These are phyloP conservation scores for Kondoa malvinella DNA, from an alignment of 768 basidiomycete species.

Conservation along the genomic window DNA sequence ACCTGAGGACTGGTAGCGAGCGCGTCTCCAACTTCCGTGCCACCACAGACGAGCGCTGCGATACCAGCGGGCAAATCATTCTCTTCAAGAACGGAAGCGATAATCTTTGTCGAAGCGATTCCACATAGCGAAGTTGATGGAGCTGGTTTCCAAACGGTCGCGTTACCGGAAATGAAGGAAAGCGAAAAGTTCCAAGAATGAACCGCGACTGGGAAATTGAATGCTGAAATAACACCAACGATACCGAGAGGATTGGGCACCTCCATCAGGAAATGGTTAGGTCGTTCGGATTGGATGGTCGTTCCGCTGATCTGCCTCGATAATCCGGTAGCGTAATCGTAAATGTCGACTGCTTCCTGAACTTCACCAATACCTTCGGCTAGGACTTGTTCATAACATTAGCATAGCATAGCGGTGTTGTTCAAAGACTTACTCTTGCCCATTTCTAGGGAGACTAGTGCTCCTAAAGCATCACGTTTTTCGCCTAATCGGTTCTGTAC, in stretches of 20 bases:
- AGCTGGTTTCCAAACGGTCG: conserved; percentile 89
- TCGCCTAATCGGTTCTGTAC: conserved; percentile 5
- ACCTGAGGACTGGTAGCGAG: conserved; percentile 40
- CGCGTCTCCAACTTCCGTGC: conserved; percentile 58
- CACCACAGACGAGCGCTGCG: conserved; percentile 67
- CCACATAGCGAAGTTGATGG: conserved; percentile 63
- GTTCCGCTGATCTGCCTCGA: neutral
- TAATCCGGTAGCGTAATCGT: conserved; percentile 19
- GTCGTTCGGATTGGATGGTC: neutral
- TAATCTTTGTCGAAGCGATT: conserved; percentile 15
- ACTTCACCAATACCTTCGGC: conserved; percentile 20
- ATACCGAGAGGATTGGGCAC: conserved; percentile 78
- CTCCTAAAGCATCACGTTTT: conserved; percentile 60
- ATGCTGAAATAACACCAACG: conserved; percentile 54
- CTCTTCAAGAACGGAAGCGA: conserved; percentile 58
- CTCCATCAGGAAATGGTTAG: conserved; percentile 31
- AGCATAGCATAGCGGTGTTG: conserved; percentile 32
- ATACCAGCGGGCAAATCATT: conserved; percentile 73
- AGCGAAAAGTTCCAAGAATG: conserved; percentile 70
- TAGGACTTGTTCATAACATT: conserved; percentile 9
- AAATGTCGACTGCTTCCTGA: conserved; percentile 25
- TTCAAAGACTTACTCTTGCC: conserved; percentile 51
- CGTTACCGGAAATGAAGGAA: conserved; percentile 75
- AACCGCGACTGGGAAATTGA: conserved; percentile 91
- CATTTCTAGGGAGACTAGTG: conserved; percentile 54